phyloP scores from a whole-genome alignment of 257 asterid species.

The Cynanchum wilfordii region DNA sequence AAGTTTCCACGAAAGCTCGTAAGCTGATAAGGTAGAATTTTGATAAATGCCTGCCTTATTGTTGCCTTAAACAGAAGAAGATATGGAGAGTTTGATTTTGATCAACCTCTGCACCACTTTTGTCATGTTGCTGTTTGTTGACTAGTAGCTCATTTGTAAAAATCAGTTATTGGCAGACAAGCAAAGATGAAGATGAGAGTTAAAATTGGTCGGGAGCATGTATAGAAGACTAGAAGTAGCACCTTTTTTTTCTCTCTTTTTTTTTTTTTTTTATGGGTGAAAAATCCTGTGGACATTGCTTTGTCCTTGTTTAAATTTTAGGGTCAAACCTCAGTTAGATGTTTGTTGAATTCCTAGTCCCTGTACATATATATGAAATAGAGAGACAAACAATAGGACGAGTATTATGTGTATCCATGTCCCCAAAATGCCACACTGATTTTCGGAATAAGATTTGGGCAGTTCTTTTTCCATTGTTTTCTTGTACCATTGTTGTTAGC shows the following conservation, averaged over 20 bases:
- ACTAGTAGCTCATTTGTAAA: not conserved
- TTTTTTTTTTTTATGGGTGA: not conserved
- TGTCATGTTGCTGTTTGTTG: not conserved
- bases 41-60: constrained; percentile 3
- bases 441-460: constrained; percentile 9
- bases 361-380: constrained; percentile 17
- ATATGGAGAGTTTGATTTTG: not conserved
- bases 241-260: not conserved
- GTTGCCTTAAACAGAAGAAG: not conserved
- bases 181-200: constrained; percentile 5
- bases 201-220: constrained; percentile 3
- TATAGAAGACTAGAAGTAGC: not conserved
- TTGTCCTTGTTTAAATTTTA: not conserved
- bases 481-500: not conserved
- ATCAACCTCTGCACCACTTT: not conserved
- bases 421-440: constrained; percentile 1
- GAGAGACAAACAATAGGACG: constrained; percentile 10
- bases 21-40: constrained; percentile 13
- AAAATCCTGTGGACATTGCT: not conserved
- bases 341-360: constrained; percentile 12
- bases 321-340: constrained; percentile 8
- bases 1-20: constrained; percentile 63
- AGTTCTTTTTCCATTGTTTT: not conserved
- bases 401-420: constrained; percentile 10
- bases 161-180: constrained; percentile 5